Conservation (phyloP, 2,329 filamentous ascomycete genomes). For the Moelleriella libera region DNA sequence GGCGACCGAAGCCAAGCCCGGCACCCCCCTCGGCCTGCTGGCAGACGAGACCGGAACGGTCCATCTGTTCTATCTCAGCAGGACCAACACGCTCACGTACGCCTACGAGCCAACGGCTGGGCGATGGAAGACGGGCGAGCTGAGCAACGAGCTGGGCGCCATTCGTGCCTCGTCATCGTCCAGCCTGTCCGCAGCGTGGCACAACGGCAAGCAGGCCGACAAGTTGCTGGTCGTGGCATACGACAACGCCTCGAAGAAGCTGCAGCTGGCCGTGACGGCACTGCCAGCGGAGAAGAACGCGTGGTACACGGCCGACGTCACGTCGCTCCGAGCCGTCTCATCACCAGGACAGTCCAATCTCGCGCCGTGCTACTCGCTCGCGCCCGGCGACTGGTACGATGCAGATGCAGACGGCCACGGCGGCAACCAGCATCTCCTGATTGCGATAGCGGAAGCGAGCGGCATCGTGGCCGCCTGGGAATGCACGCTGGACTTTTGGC, state of each 20-base stretch:
- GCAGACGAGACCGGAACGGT: conserved; percentile 6
- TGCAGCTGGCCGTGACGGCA: conserved; percentile 8
- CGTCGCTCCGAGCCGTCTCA: conserved; percentile 2
- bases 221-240: conserved; percentile 8
- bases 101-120: conserved; percentile 5
- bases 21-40: conserved; percentile 8
- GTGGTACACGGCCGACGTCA: conserved; percentile 6
- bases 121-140: conserved; percentile 6
- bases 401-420: background rate
- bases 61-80: conserved; percentile 11
- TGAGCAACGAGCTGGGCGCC: conserved; percentile 1
- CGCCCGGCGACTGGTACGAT: conserved; percentile 6
- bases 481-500: conserved; percentile 7
- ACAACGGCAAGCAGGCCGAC: conserved; percentile 4
- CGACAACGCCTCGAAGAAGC: conserved; percentile 4
- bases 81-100: conserved; percentile 5
- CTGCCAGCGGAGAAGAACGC: conserved; percentile 3
- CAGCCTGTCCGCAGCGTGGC: conserved; percentile 8
- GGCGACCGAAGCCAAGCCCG: conserved; percentile 4
- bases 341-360: conserved; percentile 5
- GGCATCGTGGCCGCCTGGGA: conserved; percentile 7
- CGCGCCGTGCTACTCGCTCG: conserved; percentile 7
- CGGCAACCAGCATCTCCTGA: conserved; percentile 3
- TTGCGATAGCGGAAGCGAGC: conserved; percentile 7
- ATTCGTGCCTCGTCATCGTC: conserved; percentile 4